Percentiles rank a stretch among this genome's conserved stretches.
These are phyloP conservation scores for Bjerkandera adusta DNA, from an alignment of 1,284 basidiomycete genomes.

Conservation along the genomic window DNA sequence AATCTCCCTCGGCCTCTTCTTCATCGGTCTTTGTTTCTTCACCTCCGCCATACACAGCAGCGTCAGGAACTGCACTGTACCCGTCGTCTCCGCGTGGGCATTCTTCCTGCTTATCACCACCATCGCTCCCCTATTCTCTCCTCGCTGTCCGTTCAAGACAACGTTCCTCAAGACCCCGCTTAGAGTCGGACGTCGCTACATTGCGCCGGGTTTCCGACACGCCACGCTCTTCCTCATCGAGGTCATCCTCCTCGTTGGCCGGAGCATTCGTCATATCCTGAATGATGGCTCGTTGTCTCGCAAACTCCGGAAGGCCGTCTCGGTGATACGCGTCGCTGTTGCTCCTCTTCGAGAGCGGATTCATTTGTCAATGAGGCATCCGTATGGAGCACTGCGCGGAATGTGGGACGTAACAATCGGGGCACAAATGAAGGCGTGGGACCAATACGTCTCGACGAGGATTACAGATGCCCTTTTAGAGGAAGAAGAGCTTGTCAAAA, in stretches of 20 bases:
- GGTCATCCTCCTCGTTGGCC: too few relatives aligned
- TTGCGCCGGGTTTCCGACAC: too few relatives aligned
- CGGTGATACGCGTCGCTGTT: too few relatives aligned
- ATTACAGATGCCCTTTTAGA: neutral
- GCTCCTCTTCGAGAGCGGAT: neutral
- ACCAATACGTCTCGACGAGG: too few relatives aligned
- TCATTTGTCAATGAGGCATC: neutral
- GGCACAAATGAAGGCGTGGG: neutral
- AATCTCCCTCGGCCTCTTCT: constrained; percentile 6
- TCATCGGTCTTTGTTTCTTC: constrained; percentile 10
- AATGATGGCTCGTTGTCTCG: too few relatives aligned
- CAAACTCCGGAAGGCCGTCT: too few relatives aligned
- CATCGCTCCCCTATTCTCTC: constrained; percentile 2
- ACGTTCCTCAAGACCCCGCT: neutral
- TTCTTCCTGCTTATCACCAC: neutral
- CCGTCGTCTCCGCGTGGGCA: constrained; percentile 5
- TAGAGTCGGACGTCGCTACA: too few relatives aligned
- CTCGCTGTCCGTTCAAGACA: constrained; percentile 8
- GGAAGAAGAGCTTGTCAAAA: neutral
- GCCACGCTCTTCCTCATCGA: too few relatives aligned
- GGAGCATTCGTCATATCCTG: too few relatives aligned
- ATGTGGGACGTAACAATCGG: neutral
- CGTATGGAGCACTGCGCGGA: neutral
- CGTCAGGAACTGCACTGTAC: neutral
- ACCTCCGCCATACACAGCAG: neutral